phyloP scores from a whole-genome alignment of 148 eudicot genomes.

The Dianthus caryophyllus region DNA sequence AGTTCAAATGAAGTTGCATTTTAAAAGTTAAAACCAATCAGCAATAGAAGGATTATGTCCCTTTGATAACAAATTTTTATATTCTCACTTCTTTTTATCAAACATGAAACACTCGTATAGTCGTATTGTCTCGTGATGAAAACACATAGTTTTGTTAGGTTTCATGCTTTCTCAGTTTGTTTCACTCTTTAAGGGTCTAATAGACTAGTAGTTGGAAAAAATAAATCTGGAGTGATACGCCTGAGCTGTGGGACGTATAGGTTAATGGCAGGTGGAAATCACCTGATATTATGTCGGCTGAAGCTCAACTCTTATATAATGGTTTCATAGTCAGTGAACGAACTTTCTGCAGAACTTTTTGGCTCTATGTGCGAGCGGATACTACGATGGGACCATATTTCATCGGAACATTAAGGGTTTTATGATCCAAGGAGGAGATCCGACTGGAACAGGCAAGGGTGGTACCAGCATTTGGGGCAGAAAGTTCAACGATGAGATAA shows the following conservation, averaged over 20 bases:
- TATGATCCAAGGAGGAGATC: conserved; percentile 99
- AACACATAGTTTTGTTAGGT: background rate
- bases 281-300: too few species aligned
- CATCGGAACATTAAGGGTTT: conserved; percentile 97
- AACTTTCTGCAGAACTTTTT: conserved; percentile 66
- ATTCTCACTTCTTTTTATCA: too few species aligned
- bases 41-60: too few species aligned
- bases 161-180: background rate
- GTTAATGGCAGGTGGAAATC: background rate
- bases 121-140: background rate
- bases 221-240: too few species aligned
- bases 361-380: conserved; percentile 92
- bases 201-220: background rate
- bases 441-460: conserved; percentile 94
- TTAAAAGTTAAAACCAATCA: too few species aligned
- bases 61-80: too few species aligned
- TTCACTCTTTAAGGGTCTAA: background rate
- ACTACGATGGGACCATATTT: conserved; percentile 90
- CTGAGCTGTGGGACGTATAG: too few species aligned
- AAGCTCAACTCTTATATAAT: too few species aligned
- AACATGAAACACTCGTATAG: too few species aligned
- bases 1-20: too few species aligned
- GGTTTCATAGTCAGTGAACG: conserved; percentile 3
- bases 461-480: conserved; percentile 97
- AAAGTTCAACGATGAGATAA: conserved; percentile 92